A percentile compares a stretch with the other conserved stretches of the same genome.
Conservation (phyloP, 768 basidiomycete species). For the Boletus rufocinnamomeus region DNA sequence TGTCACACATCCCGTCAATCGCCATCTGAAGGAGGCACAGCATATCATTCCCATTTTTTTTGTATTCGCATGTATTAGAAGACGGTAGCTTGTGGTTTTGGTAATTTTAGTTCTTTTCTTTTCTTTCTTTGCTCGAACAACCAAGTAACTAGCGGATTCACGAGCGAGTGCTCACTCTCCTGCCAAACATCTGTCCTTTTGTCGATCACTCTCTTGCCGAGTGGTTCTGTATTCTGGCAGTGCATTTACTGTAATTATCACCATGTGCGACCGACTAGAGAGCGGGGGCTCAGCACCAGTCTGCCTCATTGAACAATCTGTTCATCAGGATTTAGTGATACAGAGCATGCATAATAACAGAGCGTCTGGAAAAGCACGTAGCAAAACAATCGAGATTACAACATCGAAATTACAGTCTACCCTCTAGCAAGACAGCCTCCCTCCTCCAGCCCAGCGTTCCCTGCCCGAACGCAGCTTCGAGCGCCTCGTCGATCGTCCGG, state of each 20-base stretch:
- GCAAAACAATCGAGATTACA: neutral
- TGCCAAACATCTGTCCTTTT: too few relatives aligned
- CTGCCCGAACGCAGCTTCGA: slow-evolving; percentile 82
- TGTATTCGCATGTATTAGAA: slow-evolving; percentile 62
- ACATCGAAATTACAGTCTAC: slow-evolving; percentile 42
- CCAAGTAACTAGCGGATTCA: slow-evolving; percentile 17
- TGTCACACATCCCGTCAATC: slow-evolving; percentile 31
- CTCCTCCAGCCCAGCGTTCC: slow-evolving; percentile 66
- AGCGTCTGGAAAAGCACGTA: neutral
- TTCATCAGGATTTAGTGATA: neutral
- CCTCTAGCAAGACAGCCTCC: slow-evolving; percentile 51
- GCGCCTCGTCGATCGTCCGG: slow-evolving; percentile 71
- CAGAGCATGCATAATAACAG: neutral
- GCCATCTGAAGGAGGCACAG: slow-evolving; percentile 77
- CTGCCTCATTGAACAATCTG: too few relatives aligned
- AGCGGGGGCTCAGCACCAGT: neutral
- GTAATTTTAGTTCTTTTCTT: slow-evolving; percentile 25
- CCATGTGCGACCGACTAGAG: neutral
- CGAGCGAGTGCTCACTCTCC: slow-evolving; percentile 5
- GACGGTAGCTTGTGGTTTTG: slow-evolving; percentile 35
- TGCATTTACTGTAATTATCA: slow-evolving; percentile 1
- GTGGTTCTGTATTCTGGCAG: slow-evolving; percentile 7
- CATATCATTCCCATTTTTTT: slow-evolving; percentile 40
- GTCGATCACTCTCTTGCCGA: slow-evolving; percentile 15
- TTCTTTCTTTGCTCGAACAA: slow-evolving; percentile 6